Evolutionary conservation across 805 yeast species (phyloP).

Genomic region (Deakozyma indianensis): DNA sequence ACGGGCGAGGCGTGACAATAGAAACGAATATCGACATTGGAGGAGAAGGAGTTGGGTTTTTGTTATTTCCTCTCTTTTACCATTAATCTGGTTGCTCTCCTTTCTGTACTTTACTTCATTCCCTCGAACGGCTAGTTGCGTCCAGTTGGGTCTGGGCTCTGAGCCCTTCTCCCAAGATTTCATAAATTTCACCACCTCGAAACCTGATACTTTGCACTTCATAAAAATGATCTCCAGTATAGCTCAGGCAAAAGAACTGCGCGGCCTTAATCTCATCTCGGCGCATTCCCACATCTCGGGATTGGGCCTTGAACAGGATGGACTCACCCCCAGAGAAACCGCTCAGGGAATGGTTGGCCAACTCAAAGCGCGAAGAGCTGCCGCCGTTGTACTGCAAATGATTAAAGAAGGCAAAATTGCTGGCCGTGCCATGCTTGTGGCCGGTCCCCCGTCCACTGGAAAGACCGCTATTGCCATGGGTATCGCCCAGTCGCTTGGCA

Average conservation of each 20-base stretch:
- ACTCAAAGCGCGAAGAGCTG: constrained; percentile 85
- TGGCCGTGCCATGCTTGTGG: constrained; percentile 87
- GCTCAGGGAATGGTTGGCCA: constrained; percentile 98
- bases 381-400: constrained; percentile 87
- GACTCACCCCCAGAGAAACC: constrained; percentile 64
- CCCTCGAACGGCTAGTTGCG: no score
- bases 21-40: no score
- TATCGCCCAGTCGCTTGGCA: constrained; percentile 32
- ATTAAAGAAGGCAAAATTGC: constrained; percentile 90
- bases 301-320: constrained; percentile 78
- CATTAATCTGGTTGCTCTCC: no score
- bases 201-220: no score
- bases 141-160: no score
- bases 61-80: no score
- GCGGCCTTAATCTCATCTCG: constrained; percentile 69
- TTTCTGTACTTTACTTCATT: no score
- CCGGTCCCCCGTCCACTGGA: constrained; percentile 99
- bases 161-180: no score
- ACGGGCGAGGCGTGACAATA: no score
- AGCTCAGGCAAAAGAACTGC: constrained; percentile 31
- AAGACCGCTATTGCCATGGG: constrained; percentile 98
- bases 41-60: no score
- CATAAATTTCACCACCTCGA: no score
- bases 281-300: constrained; percentile 99
- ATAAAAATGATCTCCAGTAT: constrained; percentile 27